phyloP scores from a whole-genome alignment of 1,284 basidiomycete species.

The Heterobasidion irregulare region DNA sequence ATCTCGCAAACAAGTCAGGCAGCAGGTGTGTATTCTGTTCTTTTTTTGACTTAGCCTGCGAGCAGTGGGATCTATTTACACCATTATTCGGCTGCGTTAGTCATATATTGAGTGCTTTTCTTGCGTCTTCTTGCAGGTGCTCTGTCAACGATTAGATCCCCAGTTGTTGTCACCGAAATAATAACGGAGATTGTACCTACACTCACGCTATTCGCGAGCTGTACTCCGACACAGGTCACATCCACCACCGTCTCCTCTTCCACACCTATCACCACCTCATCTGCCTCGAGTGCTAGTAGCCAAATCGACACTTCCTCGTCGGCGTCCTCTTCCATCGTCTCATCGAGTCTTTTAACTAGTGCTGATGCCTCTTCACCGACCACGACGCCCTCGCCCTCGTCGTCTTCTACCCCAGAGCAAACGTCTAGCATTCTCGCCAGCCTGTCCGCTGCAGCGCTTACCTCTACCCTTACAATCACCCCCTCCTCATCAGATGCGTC shows the following conservation, averaged over 20 bases:
- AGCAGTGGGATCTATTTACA: no score
- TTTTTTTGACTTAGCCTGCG: background rate
- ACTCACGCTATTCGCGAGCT: conserved; percentile 29
- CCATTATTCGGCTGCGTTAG: no score
- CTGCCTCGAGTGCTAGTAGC: background rate
- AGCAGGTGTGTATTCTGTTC: conserved; percentile 19
- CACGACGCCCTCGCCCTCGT: conserved; percentile 7
- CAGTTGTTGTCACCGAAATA: conserved; percentile 24
- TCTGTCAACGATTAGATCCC: conserved; percentile 24
- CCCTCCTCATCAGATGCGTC: background rate
- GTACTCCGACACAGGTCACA: conserved; percentile 10
- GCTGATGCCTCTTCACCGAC: background rate
- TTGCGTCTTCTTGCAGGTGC: conserved; percentile 15
- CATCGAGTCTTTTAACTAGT: background rate
- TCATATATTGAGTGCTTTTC: background rate
- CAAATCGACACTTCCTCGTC: background rate
- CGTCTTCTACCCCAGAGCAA: conserved; percentile 3
- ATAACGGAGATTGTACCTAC: conserved; percentile 24
- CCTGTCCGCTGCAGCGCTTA: background rate
- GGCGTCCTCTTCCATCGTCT: background rate
- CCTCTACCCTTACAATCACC: conserved; percentile 3
- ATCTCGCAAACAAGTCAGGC: conserved; percentile 21
- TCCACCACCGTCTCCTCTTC: background rate
- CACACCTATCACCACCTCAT: background rate
- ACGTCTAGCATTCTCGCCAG: conserved; percentile 5